Evolutionary conservation across 2,329 filamentous ascomycete species (phyloP), one percentile per base, ranked within the genome.

Genomic region (Paracoccidioides brasiliensis): DNA sequence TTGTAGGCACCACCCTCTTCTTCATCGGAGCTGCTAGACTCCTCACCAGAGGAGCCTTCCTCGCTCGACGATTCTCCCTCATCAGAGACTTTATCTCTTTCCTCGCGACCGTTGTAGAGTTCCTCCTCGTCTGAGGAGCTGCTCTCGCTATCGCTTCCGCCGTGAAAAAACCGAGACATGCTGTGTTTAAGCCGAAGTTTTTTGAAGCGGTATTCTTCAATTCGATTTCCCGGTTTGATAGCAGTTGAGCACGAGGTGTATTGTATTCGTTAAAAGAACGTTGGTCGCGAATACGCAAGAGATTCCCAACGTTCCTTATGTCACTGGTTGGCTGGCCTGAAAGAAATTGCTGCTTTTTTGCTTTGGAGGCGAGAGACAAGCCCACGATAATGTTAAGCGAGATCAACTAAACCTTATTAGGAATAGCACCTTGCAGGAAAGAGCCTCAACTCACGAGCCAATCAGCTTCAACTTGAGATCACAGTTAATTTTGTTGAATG

Each of bases 101-200:
- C 75, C 71, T 88, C 86, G 72, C 84, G 84, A 65, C 85, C 85
- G 64, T 80, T 82, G 83, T 94, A 94, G 75, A 95, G 85, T 75
- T 90, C 86, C 78, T 97, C 90, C 79, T 97, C 91, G 66, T 96
- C 91, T 68, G 80, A 82, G 61, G 89, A 95, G 80, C 88, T 89
- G 78, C 83, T 90, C 76, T 96, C 90, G 79, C 83, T 88, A 69
- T 91, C 95, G 83, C 90, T 96, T 76, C 95, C 90, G 78, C 85
- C 87, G 74, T 89, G 87, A 81, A 97, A 97, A 77, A 97, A 98
- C 78, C 90, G 87, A 81, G 93, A 97, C 87, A 91, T 93, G 60
- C 70, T 42, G 35, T 32, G 28, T 32, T 32, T 46, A 5, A 14
- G 15, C 14, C n/a, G 43, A n/a, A 22, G 44, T 3, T n/a, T 46